These are phyloP conservation scores for Exserohilum turcica DNA, from an alignment of 2,329 filamentous ascomycete genomes.

Conservation along the genomic window DNA sequence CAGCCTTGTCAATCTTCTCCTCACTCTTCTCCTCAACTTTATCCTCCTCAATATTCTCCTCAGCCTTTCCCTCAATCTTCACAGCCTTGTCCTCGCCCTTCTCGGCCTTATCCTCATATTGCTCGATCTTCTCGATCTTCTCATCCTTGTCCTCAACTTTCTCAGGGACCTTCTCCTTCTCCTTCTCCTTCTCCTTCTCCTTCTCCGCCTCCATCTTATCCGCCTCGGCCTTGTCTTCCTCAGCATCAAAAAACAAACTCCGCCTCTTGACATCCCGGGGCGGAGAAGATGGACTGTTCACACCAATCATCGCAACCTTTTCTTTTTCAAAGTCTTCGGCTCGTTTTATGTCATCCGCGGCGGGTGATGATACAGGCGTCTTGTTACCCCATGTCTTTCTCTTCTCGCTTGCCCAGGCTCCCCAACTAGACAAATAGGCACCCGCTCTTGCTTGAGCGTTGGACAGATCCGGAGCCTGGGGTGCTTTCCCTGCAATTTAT, in stretches of 20 bases:
- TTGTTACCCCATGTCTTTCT: slow-evolving; percentile 53
- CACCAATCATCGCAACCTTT: slow-evolving; percentile 18
- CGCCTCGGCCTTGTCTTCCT: slow-evolving; percentile 10
- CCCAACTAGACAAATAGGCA: slow-evolving; percentile 68
- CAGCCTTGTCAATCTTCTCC: background rate
- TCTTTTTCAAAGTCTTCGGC: slow-evolving; percentile 36
- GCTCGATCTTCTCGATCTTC: background rate
- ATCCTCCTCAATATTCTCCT: too few relatives aligned
- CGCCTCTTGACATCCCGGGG: slow-evolving; percentile 13
- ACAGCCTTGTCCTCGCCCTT: background rate
- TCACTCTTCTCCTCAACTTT: too few relatives aligned
- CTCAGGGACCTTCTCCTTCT: too few relatives aligned
- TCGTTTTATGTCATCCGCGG: slow-evolving; percentile 32
- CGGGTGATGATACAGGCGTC: slow-evolving; percentile 29
- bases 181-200: background rate
- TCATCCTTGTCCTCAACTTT: background rate
- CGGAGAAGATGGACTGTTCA: background rate
- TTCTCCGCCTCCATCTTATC: background rate
- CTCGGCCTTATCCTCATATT: background rate
- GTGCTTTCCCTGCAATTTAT: slow-evolving; percentile 22
- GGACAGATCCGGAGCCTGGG: slow-evolving; percentile 55
- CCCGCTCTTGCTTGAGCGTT: slow-evolving; percentile 64
- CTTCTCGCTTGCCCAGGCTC: slow-evolving; percentile 74
- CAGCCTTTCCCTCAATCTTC: too few relatives aligned
- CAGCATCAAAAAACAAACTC: slow-evolving; percentile 28